A percentile compares a stretch with the other conserved stretches of the same genome.
phyloP scores from a whole-genome alignment of 176 grass and related monocot genomes.

The Zea mays region DNA sequence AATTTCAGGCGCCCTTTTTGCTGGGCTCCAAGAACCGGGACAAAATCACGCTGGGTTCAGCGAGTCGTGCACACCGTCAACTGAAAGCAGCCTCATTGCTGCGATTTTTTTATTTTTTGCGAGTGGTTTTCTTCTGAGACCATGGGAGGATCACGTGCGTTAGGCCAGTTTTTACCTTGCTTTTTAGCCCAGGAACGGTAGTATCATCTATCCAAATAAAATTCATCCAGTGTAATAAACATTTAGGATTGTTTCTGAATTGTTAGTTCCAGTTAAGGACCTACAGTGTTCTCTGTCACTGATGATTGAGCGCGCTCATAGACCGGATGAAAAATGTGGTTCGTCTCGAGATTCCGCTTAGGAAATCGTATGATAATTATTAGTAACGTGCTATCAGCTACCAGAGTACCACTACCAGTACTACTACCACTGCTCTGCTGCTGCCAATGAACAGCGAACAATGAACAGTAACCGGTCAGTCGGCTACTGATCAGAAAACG shows the following conservation, averaged over 20 bases:
- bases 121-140: not conserved
- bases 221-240: no score
- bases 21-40: not conserved
- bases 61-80: not conserved
- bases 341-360: not conserved
- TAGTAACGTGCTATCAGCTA: not conserved
- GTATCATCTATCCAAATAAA: no score
- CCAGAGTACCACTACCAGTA: no score
- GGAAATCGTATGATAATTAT: constrained; percentile 11
- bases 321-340: no score
- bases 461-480: not conserved
- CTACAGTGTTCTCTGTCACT: not conserved
- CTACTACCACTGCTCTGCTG: not conserved
- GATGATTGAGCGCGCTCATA: not conserved
- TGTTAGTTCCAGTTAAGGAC: not conserved
- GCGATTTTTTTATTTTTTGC: constrained; percentile 16
- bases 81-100: constrained; percentile 8
- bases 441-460: not conserved
- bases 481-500: not conserved
- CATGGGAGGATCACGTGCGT: constrained; percentile 2
- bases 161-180: not conserved
- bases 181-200: not conserved
- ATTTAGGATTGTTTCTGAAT: not conserved
- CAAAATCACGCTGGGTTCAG: constrained; percentile 17
- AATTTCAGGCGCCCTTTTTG: not conserved